Evolutionary conservation across 2,329 filamentous ascomycete species (phyloP), one percentile per base, ranked within the genome.

Genomic region (Diaporthe caulivora): DNA sequence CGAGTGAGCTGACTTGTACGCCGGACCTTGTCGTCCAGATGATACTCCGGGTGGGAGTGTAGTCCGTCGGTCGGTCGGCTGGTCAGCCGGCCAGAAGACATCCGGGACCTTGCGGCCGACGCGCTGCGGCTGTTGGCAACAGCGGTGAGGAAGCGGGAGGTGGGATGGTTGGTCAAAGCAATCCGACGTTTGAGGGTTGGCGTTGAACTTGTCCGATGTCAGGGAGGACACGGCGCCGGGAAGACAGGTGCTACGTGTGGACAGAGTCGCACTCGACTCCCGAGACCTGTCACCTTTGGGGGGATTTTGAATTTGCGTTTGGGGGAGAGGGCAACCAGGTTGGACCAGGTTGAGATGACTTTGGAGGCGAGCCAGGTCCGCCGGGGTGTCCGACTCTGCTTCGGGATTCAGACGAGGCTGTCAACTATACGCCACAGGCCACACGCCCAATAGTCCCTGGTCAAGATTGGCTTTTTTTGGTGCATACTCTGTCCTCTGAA

Each of bases 191-290:
- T 37, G 54, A 60, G 44, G 65, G 55, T 42, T 73, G 55, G 51
- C 55, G 64, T 70, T 58, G n/a, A 49, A 64, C 65, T 44, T 44
- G 65, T 71, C 55, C 68, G 55, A 71, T 62, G 24, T 62, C 29
- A 42, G 18, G 24, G 44, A 47, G 47, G 57, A n/a, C 18, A 57
- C 53, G 53, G 55, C 31, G 37, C 17, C 24, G 54, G 65, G 51
- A 24, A n/a, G 40, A 3, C 34, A 49, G 49, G 57, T 31, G 13
- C 13, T 8, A 40, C 37, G 11, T 40, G 37, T 40, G 24, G 62
- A 49, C 37, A 65, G n/a, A 44, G 67, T 64, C 15, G 72, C 58
- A 71, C 67, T 65, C 57, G n/a, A 42, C 18, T 51, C 49, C 57
- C 72, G 51, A 71, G 67, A 70, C 57, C 58, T 65, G 71, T 57